Conservation (phyloP, 1,284 basidiomycete species). For the Tremellales sp. region DNA sequence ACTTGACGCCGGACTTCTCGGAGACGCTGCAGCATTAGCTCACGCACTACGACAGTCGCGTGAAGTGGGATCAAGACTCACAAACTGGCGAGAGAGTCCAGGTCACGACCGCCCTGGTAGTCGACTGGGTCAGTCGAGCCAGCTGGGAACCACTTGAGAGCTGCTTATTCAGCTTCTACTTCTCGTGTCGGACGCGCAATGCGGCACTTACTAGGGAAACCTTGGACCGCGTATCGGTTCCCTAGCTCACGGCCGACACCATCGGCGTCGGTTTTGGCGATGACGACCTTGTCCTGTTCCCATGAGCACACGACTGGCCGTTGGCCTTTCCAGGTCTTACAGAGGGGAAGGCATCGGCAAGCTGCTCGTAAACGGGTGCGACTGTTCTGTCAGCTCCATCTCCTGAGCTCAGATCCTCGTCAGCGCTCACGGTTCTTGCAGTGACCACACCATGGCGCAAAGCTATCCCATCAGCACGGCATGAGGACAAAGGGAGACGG, state of each 20-base stretch:
- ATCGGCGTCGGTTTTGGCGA: constrained; percentile 93
- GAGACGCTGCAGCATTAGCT: constrained; percentile 57
- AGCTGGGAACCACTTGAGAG: constrained; percentile 83
- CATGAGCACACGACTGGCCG: too few species aligned
- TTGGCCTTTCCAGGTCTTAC: constrained; percentile 51
- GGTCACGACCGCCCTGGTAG: constrained; percentile 75
- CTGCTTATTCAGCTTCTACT: constrained; percentile 47
- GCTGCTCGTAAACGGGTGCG: constrained; percentile 79
- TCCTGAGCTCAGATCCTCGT: neutral
- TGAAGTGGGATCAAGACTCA: constrained; percentile 48
- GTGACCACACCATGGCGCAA: constrained; percentile 51
- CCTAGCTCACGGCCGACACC: constrained; percentile 62
- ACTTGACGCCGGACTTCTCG: constrained; percentile 71
- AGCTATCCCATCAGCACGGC: constrained; percentile 24
- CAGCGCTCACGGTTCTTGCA: constrained; percentile 48
- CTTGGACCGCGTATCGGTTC: constrained; percentile 65
- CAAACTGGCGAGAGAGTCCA: constrained; percentile 72
- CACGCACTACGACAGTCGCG: neutral
- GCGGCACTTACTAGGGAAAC: constrained; percentile 73
- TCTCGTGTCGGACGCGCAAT: neutral
- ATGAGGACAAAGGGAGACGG: neutral
- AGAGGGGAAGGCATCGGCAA: constrained; percentile 72
- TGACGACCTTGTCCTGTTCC: constrained; percentile 65
- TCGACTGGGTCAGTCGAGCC: constrained; percentile 61
- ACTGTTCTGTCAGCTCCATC: constrained; percentile 57